Conservation (phyloP, 139 green algal genomes). For the Chlorella sp. region DNA sequence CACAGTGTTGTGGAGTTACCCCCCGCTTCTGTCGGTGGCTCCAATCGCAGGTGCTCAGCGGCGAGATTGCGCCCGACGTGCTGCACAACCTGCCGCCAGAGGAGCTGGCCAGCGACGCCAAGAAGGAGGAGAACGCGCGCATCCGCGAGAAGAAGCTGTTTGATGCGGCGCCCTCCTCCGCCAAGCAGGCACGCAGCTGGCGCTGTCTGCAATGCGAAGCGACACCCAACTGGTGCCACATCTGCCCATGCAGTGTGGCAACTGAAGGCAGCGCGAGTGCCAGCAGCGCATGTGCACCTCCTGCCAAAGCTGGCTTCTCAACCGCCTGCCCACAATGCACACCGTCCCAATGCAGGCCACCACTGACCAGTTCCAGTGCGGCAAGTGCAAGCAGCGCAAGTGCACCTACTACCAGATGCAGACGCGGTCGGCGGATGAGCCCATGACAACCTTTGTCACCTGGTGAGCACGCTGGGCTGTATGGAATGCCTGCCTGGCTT, state of each 20-base stretch:
- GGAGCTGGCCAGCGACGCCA: slow-evolving; percentile 90
- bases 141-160: slow-evolving; percentile 87
- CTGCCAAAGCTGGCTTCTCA: too few species aligned
- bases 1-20: too few species aligned
- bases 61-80: slow-evolving; percentile 47
- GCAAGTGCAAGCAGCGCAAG: slow-evolving; percentile 93
- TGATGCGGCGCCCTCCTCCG: slow-evolving; percentile 63
- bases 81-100: slow-evolving; percentile 88
- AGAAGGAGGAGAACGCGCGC: slow-evolving; percentile 77
- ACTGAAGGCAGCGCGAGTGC: too few species aligned
- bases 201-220: too few species aligned
- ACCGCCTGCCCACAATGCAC: too few species aligned
- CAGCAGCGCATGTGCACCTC: too few species aligned
- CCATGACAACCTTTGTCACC: slow-evolving; percentile 82
- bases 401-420: slow-evolving; percentile 82
- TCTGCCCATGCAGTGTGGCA: too few species aligned
- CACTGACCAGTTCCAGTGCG: slow-evolving; percentile 95
- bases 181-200: slow-evolving; percentile 27
- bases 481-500: neutral
- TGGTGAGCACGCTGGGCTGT: slow-evolving; percentile 74
- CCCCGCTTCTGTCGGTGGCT: too few species aligned
- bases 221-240: too few species aligned
- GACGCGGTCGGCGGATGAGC: slow-evolving; percentile 30
- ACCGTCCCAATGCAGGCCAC: slow-evolving; percentile 76
- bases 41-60: slow-evolving; percentile 50